These are phyloP conservation scores for Penicillium lagena DNA, from an alignment of 495 filamentous ascomycete genomes.

Conservation along the genomic window DNA sequence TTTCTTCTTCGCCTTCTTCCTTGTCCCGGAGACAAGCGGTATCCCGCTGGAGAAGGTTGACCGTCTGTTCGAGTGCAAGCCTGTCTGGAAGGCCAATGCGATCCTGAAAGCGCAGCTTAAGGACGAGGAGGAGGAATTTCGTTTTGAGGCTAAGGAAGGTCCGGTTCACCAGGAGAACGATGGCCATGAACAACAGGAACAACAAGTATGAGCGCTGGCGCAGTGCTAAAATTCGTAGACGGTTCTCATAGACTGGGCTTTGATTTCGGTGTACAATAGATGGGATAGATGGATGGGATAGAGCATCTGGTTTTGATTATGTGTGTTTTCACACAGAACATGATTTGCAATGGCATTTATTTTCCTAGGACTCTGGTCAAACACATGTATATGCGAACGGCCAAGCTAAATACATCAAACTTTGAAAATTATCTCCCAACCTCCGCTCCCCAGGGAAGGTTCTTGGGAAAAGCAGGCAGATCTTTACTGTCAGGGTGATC, in stretches of 20 bases:
- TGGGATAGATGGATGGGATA: no score
- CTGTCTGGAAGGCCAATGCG: slow-evolving; percentile 48
- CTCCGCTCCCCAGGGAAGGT: slow-evolving; percentile 12
- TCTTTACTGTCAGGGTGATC: slow-evolving; percentile 15
- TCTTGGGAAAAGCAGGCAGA: slow-evolving; percentile 1
- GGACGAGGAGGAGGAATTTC: slow-evolving; percentile 44
- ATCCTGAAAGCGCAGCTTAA: slow-evolving; percentile 43
- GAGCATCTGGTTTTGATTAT: no score
- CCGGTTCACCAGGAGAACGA: background rate
- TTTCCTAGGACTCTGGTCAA: no score
- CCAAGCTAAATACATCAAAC: no score
- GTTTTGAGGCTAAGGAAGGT: slow-evolving; percentile 39
- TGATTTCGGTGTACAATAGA: no score
- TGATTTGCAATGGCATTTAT: no score
- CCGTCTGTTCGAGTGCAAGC: slow-evolving; percentile 50
- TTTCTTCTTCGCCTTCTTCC: slow-evolving; percentile 61
- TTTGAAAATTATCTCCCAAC: slow-evolving; percentile 1
- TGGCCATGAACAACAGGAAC: background rate
- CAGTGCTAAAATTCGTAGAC: no score
- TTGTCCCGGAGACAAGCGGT: slow-evolving; percentile 62
- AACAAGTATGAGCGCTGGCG: no score
- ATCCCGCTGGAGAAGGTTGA: slow-evolving; percentile 47
- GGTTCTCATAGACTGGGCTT: no score
- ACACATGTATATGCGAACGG: no score
- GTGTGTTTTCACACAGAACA: no score